Evolutionary conservation across 2,329 filamentous ascomycete species (phyloP), one percentile per base, ranked within the genome.

Genomic region (Allantophomopsis cytisporea): DNA sequence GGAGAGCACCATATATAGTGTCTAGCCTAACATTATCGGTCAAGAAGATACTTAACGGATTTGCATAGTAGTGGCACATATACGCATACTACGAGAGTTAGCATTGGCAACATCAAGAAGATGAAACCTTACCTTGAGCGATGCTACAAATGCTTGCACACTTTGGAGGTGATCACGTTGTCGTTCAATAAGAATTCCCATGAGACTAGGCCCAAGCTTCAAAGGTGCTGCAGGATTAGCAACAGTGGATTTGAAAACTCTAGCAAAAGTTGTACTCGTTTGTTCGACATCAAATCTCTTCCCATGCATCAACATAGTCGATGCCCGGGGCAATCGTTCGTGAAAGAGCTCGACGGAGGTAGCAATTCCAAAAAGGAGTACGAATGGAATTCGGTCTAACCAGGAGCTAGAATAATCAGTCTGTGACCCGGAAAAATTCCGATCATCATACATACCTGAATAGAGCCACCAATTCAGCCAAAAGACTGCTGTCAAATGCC

Each of bases 31-130:
- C 42, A 6, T 56, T 47, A 35, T 50, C 45, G n/a, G 54, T 51
- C 16, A 77, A 57, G 28, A 89, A 66, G 4, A 85, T 56, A 44
- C 77, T 84, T 3, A 87, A 63, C 1, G 80, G 74, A 48, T 87
- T 89, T 31, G 80, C 81, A 49, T 85, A 89, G 52, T 84, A 89
- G 54, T 87, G 82, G 41, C 80, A 84, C 83, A 93, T 88, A 53
- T 87, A 86, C 1, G 80, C 76, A 59, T 89, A 91, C 72, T 85
- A 55, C 14, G 44, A 15, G 4, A 32, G 31, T 45, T 4, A 49
- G 53, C 31, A 51, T 30, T 20, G 6, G 37, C 5, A 23, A 8
- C 3, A 5, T 31, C 4, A 14, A 21, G 30, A 36, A 36, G 1
- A 15, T 12, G 8, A 18, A 20, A 37, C 39, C 56, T 48, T 56